Base-by-base conservation (phyloP, 345 rosid genomes). In the Eucalyptus camaldulensis region DNA sequence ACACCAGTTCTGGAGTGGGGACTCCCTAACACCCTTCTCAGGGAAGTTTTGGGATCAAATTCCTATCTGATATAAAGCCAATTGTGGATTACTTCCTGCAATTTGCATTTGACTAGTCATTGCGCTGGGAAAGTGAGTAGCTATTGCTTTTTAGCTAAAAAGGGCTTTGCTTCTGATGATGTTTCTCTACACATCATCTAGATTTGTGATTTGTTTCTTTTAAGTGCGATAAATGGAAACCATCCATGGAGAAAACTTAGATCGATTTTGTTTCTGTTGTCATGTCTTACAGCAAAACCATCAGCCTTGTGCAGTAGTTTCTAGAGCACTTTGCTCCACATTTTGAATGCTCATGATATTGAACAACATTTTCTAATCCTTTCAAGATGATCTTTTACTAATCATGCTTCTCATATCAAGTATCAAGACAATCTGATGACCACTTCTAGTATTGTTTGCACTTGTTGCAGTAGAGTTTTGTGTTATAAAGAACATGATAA, bases 31-130 rank as follows among this genome's bases (percentile, higher is more conserved):
- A 62, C 72, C 33, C 72, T 62, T 29, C 16, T 29, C 31, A 29
- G 29, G 19, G 72, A 62, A 62, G 17, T 62, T 62, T 29, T 29
- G 72, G 72, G 37, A 62, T 62, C 33, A 62, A 7, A 14, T 62
- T 62, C 72, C 37, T 29, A 27, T 53, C 65, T 86, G 76, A 96
- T 65, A 95, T 94, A 3, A 93, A 95, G 29, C 96, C 95, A 88
- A 95, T 95, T 89, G 33, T 62, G 33, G 33, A 29, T 62, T 62
- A 62, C 33, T 62, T 13, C 37, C 72, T 0, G 2, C 33, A 29
- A 62, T 62, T 62, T 29, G 72, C 9, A 14, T 62, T 4, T 29
- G 72, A 62, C 72, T 62, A 29, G 33, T 62, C 31, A 29, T 13
- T 62, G 33, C 8, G 0, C 37, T 29, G 72, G 72, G 62, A 56